Evolutionary conservation across 1,284 basidiomycete genomes (phyloP), one percentile per base, ranked within the genome.

Genomic region (Cerioporus squamosus): DNA sequence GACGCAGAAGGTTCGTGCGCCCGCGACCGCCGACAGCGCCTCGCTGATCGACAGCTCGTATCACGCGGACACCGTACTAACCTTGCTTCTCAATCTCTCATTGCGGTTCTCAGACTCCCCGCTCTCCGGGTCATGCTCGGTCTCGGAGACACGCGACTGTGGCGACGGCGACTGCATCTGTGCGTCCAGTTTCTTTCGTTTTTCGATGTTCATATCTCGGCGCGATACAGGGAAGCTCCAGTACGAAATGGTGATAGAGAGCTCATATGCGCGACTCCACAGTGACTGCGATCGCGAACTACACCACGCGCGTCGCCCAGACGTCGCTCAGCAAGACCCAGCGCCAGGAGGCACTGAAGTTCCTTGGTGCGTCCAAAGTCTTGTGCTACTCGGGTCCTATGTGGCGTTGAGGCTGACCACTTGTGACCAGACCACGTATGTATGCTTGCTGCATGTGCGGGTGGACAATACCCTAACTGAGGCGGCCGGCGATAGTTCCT

Each of bases 261-360:
- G 44, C 18, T 46, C 44, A 23, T 12, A 17, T 33, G 5, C 15
- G 5, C 15, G 2, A 9, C n/a, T 6, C 26, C n/a, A 9, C 38
- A 61, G 59, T 63, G 20, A 55, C 55, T 44, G 82, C 82, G 17
- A 83, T 84, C 60, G 80, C 82, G 6, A 84, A 84, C 68, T 84
- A 84, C 64, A 85, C 82, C 2, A 74, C 70, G 20, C 78, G 81
- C n/a, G 75, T 84, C 7, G 71, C 77, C 15, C 69, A 81, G 49
- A 76, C 77, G 5, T 72, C 70, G 4, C 70, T 83, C 14, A 74
- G 73, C 46, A 72, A 71, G 5, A 65, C 70, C 3, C 80, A 84
- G 62, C 68, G 73, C 4, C 79, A 81, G 63, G 79, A 84, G 61
- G 82, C 82, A 9, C 69, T 85, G 40, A 79, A 80, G 63, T 85